phyloP scores from a whole-genome alignment of 1,284 basidiomycete species.

The Thelephora terrestris region DNA sequence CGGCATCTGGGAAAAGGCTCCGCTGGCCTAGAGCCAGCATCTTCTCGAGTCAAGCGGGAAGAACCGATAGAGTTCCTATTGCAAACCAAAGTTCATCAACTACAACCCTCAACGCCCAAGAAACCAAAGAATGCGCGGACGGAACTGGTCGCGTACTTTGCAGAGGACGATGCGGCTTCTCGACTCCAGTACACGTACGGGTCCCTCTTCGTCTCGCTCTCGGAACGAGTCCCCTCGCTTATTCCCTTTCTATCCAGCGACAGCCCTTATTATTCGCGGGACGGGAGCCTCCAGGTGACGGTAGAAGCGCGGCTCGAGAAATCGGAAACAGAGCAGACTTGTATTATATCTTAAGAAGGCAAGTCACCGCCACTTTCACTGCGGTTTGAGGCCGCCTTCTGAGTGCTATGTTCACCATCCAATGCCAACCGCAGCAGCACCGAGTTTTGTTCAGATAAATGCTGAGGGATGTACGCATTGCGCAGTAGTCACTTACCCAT shows the following conservation, averaged over 20 bases:
- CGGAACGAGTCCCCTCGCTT: not conserved
- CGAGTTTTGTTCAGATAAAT: no score
- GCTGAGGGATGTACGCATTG: no score
- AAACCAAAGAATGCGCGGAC: constrained; percentile 11
- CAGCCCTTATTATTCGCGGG: constrained; percentile 41
- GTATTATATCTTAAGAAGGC: constrained; percentile 36
- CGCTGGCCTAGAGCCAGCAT: constrained; percentile 5
- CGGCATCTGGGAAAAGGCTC: constrained; percentile 6
- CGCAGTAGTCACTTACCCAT: no score
- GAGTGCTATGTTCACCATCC: no score
- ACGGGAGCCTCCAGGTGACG: constrained; percentile 41
- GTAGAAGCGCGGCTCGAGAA: constrained; percentile 45
- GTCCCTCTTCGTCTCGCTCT: constrained; percentile 9
- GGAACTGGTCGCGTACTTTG: constrained; percentile 33
- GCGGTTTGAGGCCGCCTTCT: no score
- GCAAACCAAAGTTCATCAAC: constrained; percentile 23
- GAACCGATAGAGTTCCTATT: constrained; percentile 33
- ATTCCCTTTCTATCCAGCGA: constrained; percentile 26
- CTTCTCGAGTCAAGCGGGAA: not conserved
- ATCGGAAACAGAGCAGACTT: constrained; percentile 32
- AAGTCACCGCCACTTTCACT: no score
- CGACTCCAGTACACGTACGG: constrained; percentile 50
- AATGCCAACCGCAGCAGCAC: no score
- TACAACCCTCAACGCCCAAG: constrained; percentile 12
- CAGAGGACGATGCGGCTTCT: constrained; percentile 32